Evolutionary conservation across 345 rosid species (phyloP).

Genomic region (Eucalyptus sp.): DNA sequence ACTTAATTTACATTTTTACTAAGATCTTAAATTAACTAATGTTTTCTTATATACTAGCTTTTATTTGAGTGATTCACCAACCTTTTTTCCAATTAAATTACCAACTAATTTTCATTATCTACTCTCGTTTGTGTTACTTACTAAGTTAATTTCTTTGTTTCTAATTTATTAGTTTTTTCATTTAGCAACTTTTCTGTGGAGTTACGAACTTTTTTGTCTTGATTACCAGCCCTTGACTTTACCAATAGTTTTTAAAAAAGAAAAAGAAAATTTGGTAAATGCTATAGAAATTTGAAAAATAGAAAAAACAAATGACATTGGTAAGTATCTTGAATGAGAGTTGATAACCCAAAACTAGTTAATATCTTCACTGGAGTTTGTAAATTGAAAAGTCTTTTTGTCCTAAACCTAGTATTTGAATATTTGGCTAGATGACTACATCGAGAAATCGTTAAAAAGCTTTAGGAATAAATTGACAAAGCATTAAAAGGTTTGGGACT

Average conservation of each 20-base stretch:
- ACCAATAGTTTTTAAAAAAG: neutral
- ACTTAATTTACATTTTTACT: neutral
- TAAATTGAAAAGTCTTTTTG: neutral
- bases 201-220: neutral
- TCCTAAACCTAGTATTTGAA: neutral
- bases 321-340: neutral
- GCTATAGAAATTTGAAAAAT: no score
- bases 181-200: neutral
- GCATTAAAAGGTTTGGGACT: fast-evolving
- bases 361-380: neutral
- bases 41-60: neutral
- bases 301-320: no score
- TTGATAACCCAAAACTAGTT: no score
- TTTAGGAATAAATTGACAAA: no score
- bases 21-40: no score
- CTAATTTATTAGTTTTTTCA: no score
- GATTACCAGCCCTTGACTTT: neutral
- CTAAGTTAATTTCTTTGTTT: neutral
- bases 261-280: no score
- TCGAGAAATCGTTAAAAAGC: fast-evolving
- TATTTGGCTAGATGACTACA: neutral
- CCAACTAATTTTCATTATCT: no score
- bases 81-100: neutral
- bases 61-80: neutral
- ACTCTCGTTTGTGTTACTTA: neutral